Percentiles rank a stretch among this genome's conserved stretches.
Conservation (phyloP, 2,329 filamentous ascomycete genomes). For the Pseudogymnoascus sp. region DNA sequence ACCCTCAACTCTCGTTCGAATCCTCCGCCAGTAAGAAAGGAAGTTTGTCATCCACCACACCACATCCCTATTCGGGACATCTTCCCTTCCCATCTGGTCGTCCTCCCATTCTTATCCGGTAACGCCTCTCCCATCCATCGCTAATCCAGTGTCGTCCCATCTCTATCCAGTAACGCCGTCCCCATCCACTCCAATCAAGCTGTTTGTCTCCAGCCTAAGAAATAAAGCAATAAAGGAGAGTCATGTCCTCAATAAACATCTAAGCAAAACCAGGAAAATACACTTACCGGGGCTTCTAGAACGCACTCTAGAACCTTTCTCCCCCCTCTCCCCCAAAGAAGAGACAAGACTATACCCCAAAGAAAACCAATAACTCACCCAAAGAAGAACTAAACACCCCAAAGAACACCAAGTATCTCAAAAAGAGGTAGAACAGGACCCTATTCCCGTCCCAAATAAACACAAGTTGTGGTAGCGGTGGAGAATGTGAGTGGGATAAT, state of each 20-base stretch:
- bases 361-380: no score
- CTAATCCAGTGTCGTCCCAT: no score
- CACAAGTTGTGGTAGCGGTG: not conserved
- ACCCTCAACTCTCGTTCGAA: not conserved
- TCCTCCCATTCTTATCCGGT: no score
- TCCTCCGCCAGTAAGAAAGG: not conserved
- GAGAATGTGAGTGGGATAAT: not conserved
- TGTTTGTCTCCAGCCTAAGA: not conserved
- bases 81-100: no score
- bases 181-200: not conserved
- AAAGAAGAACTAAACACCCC: not conserved
- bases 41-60: not conserved
- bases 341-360: not conserved
- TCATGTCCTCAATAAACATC: not conserved
- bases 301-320: not conserved
- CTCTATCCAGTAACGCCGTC: not conserved
- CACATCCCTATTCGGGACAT: not conserved
- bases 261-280: not conserved
- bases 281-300: not conserved
- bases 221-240: not conserved
- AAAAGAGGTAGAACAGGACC: not conserved
- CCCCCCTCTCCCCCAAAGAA: not conserved
- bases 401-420: not conserved
- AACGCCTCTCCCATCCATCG: not conserved
- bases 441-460: not conserved